phyloP scores from a whole-genome alignment of 2,329 filamentous ascomycete species.

The Colletotrichum incanum region DNA sequence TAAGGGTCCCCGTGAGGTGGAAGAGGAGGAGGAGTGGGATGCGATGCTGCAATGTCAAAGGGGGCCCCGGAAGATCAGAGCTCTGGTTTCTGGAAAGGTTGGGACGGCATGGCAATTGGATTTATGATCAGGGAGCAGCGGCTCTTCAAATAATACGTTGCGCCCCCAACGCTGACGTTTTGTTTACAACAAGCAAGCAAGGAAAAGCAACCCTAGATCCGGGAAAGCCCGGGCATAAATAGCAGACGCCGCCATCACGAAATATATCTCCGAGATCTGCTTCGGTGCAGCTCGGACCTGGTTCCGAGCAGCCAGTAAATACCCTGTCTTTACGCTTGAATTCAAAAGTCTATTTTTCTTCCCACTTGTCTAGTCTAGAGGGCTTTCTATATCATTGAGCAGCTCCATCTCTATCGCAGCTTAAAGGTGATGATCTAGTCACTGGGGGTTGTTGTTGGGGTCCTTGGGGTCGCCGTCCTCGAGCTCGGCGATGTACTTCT shows the following conservation, averaged over 20 bases:
- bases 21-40: background rate
- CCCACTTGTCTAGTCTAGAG: slow-evolving; percentile 28
- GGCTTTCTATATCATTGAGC: slow-evolving; percentile 12
- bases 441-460: slow-evolving; percentile 37
- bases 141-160: slow-evolving; percentile 8
- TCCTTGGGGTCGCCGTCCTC: slow-evolving; percentile 63
- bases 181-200: background rate
- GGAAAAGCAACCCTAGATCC: background rate
- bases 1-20: background rate
- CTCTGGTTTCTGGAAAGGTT: background rate
- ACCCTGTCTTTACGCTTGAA: slow-evolving; percentile 12
- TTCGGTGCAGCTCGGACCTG: slow-evolving; percentile 17
- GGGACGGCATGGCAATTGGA: background rate
- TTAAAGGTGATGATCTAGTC: slow-evolving; percentile 43
- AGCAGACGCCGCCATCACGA: slow-evolving; percentile 4
- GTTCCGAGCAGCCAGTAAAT: background rate
- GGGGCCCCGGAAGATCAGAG: background rate
- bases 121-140: slow-evolving; percentile 10
- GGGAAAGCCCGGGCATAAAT: slow-evolving; percentile 1
- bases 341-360: slow-evolving; percentile 36
- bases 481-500: slow-evolving; percentile 89
- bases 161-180: background rate
- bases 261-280: slow-evolving; percentile 15
- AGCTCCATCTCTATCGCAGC: background rate
- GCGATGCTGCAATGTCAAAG: background rate